Conservation (phyloP, 345 rosid genomes). For the Populus davidiana region DNA sequence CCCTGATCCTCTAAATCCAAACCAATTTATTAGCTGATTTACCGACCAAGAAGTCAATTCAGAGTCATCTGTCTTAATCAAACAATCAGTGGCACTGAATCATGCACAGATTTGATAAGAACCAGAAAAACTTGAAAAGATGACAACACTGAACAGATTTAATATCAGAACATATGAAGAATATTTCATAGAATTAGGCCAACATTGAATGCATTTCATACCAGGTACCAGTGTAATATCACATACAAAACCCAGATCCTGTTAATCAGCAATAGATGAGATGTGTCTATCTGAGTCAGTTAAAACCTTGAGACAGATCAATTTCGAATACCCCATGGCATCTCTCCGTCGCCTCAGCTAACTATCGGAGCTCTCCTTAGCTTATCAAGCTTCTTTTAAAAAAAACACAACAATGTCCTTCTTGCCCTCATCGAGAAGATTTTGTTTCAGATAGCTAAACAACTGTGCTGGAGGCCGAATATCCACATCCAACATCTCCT, state of each 20-base stretch:
- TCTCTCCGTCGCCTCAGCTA: conserved; percentile 22
- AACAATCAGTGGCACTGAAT: neutral
- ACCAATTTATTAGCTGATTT: neutral
- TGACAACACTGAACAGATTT: neutral
- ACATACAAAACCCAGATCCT: neutral
- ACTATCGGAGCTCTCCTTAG: conserved; percentile 57
- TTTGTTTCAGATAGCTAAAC: conserved; percentile 75
- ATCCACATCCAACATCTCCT: conserved; percentile 82
- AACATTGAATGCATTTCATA: neutral
- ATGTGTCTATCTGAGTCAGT: neutral
- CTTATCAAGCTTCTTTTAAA: conserved; percentile 57
- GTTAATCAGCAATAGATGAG: neutral
- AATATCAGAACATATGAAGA: neutral
- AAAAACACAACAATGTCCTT: conserved; percentile 41
- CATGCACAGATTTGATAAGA: neutral
- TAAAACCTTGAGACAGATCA: neutral
- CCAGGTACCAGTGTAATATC: neutral
- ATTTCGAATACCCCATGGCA: neutral
- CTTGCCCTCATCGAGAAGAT: conserved; percentile 56
- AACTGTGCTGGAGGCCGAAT: conserved; percentile 71
- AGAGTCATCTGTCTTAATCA: neutral
- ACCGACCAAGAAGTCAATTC: neutral
- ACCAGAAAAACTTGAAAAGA: neutral
- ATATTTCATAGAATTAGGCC: neutral
- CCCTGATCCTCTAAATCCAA: neutral